Conservation (phyloP, 345 rosid species). For the Dipteronia sinensis region DNA sequence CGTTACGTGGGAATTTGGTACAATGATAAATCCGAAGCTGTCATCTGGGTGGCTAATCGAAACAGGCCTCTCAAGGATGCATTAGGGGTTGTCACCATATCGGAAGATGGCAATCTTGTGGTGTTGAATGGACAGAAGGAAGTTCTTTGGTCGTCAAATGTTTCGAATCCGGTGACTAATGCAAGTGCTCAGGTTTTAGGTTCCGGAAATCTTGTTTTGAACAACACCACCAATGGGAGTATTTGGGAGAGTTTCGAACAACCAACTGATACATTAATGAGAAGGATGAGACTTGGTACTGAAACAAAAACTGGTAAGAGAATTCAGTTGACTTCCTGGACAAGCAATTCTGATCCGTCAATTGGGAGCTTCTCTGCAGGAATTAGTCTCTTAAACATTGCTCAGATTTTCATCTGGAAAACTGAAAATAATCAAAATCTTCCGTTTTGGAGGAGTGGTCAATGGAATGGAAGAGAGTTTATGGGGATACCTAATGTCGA, state of each 20-base stretch:
- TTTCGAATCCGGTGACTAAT: constrained; percentile 18
- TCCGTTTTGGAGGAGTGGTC: constrained; percentile 37
- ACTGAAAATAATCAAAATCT: not conserved
- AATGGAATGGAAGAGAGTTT: constrained; percentile 38
- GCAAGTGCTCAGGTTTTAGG: constrained; percentile 36
- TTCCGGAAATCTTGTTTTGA: constrained; percentile 41
- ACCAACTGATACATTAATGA: constrained; percentile 35
- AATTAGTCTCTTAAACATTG: constrained; percentile 26
- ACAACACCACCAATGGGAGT: constrained; percentile 11
- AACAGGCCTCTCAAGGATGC: constrained; percentile 31
- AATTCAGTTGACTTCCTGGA: constrained; percentile 49
- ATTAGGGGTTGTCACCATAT: constrained; percentile 29
- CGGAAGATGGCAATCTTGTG: constrained; percentile 36
- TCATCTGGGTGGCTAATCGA: constrained; percentile 42
- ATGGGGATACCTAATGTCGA: constrained; percentile 17
- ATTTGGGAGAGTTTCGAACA: constrained; percentile 64
- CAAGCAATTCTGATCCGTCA: constrained; percentile 55
- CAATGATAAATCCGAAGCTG: constrained; percentile 1
- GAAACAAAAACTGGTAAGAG: constrained; percentile 31
- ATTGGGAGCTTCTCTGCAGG: constrained; percentile 47
- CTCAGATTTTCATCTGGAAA: constrained; percentile 52
- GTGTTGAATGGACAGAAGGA: constrained; percentile 27
- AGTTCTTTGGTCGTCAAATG: constrained; percentile 45
- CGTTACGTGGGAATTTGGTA: constrained; percentile 42
- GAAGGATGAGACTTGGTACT: constrained; percentile 40